Percentiles rank a stretch among this genome's conserved stretches.
Conservation (phyloP, 2,329 filamentous ascomycete species). For the Epichloe uncinata region DNA sequence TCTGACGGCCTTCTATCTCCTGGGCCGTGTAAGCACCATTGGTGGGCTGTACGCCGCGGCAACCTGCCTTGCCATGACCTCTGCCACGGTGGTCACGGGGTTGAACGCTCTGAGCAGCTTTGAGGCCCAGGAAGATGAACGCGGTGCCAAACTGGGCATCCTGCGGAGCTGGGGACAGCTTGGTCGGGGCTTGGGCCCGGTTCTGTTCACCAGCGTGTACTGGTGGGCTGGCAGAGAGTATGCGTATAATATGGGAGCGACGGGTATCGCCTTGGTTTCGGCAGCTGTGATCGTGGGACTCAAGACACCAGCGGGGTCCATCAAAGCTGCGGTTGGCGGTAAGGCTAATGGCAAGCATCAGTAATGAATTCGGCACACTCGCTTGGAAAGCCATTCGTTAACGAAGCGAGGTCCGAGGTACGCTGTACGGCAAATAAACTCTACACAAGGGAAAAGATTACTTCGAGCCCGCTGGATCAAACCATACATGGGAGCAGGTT, state of each 20-base stretch:
- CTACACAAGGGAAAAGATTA: too few species aligned
- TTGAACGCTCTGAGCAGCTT: constrained; percentile 87
- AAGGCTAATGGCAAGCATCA: constrained; percentile 9
- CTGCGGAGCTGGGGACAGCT: constrained; percentile 75
- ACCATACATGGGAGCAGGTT: too few species aligned
- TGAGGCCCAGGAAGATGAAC: constrained; percentile 66
- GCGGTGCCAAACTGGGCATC: constrained; percentile 76
- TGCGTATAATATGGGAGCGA: constrained; percentile 70
- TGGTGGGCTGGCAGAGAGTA: constrained; percentile 93
- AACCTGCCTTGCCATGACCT: constrained; percentile 74
- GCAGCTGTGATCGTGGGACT: constrained; percentile 58
- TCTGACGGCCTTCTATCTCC: constrained; percentile 64
- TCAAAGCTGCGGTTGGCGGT: background rate
- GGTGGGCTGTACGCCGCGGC: constrained; percentile 67
- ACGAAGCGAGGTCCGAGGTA: background rate
- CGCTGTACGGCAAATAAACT: background rate
- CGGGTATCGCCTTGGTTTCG: constrained; percentile 65
- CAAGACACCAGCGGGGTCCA: constrained; percentile 41
- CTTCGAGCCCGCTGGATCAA: too few species aligned
- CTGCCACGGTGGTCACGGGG: constrained; percentile 87
- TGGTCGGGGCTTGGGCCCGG: constrained; percentile 71
- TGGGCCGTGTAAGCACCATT: constrained; percentile 56
- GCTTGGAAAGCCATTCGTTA: background rate
- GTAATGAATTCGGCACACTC: background rate
- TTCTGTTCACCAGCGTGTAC: constrained; percentile 89